Conservation (phyloP, 176 grass and related monocot species). For the Oryza officinalis region DNA sequence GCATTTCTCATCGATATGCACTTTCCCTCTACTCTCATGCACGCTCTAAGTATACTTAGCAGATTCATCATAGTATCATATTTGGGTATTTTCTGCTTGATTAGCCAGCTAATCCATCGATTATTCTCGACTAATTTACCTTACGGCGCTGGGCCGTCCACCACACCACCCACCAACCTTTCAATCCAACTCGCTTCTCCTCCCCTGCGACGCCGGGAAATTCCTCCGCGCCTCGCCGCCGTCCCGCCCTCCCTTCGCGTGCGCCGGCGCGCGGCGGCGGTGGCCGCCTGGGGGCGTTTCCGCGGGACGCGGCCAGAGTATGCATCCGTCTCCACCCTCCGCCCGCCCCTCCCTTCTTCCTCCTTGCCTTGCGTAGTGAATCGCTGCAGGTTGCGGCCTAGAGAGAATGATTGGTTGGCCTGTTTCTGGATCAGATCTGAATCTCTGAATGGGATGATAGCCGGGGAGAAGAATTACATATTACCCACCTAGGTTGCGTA, state of each 20-base stretch:
- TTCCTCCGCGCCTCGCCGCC: constrained; percentile 12
- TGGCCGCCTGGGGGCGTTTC: not conserved
- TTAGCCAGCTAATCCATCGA: not conserved
- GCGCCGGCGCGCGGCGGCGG: not conserved
- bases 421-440: not conserved
- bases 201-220: not conserved
- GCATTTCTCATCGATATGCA: too few relatives aligned
- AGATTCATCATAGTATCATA: too few relatives aligned
- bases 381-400: too few relatives aligned
- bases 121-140: not conserved
- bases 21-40: too few relatives aligned
- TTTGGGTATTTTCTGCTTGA: not conserved
- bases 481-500: not conserved
- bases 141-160: not conserved
- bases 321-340: not conserved
- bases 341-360: not conserved
- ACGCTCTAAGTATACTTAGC: too few relatives aligned
- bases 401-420: not conserved
- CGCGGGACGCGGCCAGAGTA: constrained; percentile 5
- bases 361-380: not conserved
- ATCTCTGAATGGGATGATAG: not conserved
- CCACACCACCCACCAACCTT: constrained; percentile 20
- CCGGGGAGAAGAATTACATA: not conserved
- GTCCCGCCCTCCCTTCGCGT: not conserved
- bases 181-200: not conserved